A percentile compares a stretch with the other conserved stretches of the same genome.
These are phyloP conservation scores for Esteya vermicola DNA, from an alignment of 2,329 filamentous ascomycete species.

Conservation along the genomic window DNA sequence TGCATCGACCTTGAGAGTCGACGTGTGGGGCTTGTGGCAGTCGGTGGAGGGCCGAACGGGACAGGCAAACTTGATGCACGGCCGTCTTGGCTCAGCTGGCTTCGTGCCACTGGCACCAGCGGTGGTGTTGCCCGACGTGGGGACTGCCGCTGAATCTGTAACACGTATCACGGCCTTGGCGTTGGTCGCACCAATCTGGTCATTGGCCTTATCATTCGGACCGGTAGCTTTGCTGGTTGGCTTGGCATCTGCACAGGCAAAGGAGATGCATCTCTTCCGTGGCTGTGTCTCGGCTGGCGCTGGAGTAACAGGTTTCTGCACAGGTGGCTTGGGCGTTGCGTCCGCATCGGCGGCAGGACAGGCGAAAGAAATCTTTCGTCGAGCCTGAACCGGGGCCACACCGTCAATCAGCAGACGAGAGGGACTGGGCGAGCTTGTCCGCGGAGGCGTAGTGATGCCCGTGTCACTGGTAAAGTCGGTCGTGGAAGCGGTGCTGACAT, in stretches of 20 bases:
- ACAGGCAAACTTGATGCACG: conserved; percentile 66
- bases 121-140: conserved; percentile 1
- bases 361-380: neutral
- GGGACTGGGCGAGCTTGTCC: conserved; percentile 79
- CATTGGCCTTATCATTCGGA: conserved; percentile 17
- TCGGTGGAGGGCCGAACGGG: conserved; percentile 35
- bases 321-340: conserved; percentile 9
- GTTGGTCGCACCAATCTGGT: conserved; percentile 10
- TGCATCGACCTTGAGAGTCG: conserved; percentile 6
- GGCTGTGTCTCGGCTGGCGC: conserved; percentile 38
- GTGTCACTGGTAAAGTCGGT: conserved; percentile 92
- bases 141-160: too few relatives aligned
- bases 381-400: conserved; percentile 13
- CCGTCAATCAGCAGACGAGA: conserved; percentile 54
- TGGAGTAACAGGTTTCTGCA: conserved; percentile 37
- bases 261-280: conserved; percentile 83
- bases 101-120: conserved; percentile 1
- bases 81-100: conserved; percentile 28
- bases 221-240: conserved; percentile 26
- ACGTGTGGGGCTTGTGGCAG: conserved; percentile 18
- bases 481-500: conserved; percentile 66
- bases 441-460: conserved; percentile 76
- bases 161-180: too few relatives aligned
- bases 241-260: conserved; percentile 61
- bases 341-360: conserved; percentile 4